A percentile compares a stretch with the other conserved stretches of the same genome.
Evolutionary conservation across 768 basidiomycete species (phyloP).

Genomic region (Mycena vitilis): DNA sequence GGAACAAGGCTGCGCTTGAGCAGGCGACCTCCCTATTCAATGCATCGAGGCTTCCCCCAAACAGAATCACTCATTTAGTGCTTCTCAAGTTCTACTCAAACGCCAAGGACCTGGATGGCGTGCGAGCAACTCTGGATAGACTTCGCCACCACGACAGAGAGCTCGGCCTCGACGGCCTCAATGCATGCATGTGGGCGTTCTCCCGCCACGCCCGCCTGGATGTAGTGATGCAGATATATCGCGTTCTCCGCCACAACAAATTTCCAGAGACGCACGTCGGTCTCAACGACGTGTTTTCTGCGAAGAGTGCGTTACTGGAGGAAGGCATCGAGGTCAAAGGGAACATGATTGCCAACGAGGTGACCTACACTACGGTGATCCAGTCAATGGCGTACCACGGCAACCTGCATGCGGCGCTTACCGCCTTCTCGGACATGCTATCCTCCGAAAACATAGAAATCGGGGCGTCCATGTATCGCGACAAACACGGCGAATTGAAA

Average conservation of each 20-base stretch:
- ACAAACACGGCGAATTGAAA: slow-evolving; percentile 42
- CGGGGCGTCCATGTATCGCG: slow-evolving; percentile 43
- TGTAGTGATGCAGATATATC: slow-evolving; percentile 71
- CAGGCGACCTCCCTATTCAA: slow-evolving; percentile 67
- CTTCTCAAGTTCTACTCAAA: slow-evolving; percentile 67
- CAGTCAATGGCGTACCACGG: slow-evolving; percentile 81
- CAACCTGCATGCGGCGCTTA: slow-evolving; percentile 65
- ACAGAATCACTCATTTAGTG: slow-evolving; percentile 71
- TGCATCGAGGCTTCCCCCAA: slow-evolving; percentile 65
- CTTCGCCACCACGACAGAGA: slow-evolving; percentile 64
- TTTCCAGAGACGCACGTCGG: slow-evolving; percentile 49
- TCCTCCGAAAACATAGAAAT: slow-evolving; percentile 54
- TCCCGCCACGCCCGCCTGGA: slow-evolving; percentile 63
- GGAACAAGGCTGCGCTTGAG: slow-evolving; percentile 53
- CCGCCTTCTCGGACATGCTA: slow-evolving; percentile 77
- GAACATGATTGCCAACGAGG: slow-evolving; percentile 64
- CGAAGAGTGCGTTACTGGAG: slow-evolving; percentile 52
- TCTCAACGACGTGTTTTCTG: slow-evolving; percentile 49
- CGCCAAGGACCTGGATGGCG: slow-evolving; percentile 59
- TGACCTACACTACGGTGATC: slow-evolving; percentile 77
- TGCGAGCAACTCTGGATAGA: slow-evolving; percentile 65
- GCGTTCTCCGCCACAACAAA: slow-evolving; percentile 67
- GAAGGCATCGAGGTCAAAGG: slow-evolving; percentile 59
- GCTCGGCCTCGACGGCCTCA: slow-evolving; percentile 74
- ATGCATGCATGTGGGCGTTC: slow-evolving; percentile 79